Conservation (phyloP, 2,329 filamentous ascomycete species). For the Pleochaeta shiraiana region DNA sequence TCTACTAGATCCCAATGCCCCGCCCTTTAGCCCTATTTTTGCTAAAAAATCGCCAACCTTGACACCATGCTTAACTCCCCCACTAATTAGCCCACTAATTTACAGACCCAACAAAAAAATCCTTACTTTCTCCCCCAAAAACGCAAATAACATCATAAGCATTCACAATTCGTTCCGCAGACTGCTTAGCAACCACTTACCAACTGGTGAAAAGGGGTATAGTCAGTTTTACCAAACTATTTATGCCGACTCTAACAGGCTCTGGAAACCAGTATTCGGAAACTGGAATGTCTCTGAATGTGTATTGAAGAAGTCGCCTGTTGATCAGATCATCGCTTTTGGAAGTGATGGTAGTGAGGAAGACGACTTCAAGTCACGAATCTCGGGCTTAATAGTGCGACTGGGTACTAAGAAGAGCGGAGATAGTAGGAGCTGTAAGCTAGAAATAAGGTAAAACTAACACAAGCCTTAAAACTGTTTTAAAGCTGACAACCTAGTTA, state of each 20-base stretch:
- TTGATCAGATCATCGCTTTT: conserved; percentile 38
- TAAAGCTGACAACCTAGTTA: conserved; percentile 23
- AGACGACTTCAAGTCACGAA: conserved; percentile 25
- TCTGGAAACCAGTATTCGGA: conserved; percentile 18
- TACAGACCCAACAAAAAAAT: conserved; percentile 7
- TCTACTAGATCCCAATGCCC: neutral
- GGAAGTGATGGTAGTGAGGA: conserved; percentile 33
- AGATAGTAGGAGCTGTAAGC: conserved; percentile 28
- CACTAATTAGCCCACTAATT: neutral
- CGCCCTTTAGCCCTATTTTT: neutral
- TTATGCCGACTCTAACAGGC: conserved; percentile 24
- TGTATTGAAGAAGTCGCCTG: conserved; percentile 19
- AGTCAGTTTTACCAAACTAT: conserved; percentile 27
- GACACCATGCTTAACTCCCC: conserved; percentile 1
- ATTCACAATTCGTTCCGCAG: conserved; percentile 35
- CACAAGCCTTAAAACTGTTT: neutral
- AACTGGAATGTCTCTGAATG: conserved; percentile 9
- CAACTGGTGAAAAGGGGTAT: conserved; percentile 25
- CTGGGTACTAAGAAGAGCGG: conserved; percentile 29
- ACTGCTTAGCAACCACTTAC: conserved; percentile 29
- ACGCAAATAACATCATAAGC: conserved; percentile 22
- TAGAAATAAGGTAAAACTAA: conserved; percentile 34
- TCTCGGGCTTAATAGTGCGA: conserved; percentile 31
- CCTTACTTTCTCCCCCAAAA: conserved; percentile 9
- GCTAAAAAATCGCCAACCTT: neutral